phyloP scores from a whole-genome alignment of 306 rosid genomes.

The Begonia fuchsioides region DNA sequence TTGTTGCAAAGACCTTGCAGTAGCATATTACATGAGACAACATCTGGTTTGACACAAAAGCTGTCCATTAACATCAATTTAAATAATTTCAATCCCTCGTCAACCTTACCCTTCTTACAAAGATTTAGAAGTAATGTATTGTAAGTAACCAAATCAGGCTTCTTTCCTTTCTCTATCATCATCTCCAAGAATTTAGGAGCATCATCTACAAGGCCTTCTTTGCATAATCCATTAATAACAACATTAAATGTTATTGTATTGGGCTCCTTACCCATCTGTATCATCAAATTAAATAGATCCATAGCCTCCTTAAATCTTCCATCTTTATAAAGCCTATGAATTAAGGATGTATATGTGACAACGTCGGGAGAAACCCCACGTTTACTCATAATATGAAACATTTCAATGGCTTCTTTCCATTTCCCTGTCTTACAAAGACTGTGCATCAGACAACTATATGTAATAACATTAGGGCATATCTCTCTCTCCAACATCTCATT shows the following conservation, averaged over 20 bases:
- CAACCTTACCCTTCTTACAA: conserved; percentile 30
- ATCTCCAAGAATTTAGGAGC: conserved; percentile 34
- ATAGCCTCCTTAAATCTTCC: conserved; percentile 40
- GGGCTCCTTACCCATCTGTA: conserved; percentile 47
- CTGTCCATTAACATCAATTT: conserved; percentile 25
- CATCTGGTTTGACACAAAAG: conserved; percentile 36
- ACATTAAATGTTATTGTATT: conserved; percentile 45
- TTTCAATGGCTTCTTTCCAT: conserved; percentile 42
- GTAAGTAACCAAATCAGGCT: conserved; percentile 59
- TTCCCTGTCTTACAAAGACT: conserved; percentile 41
- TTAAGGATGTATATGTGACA: conserved; percentile 40
- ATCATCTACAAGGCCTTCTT: conserved; percentile 44
- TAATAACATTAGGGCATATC: conserved; percentile 45
- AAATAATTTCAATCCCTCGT: conserved; percentile 53
- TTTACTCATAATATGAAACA: conserved; percentile 46
- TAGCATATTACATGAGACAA: conserved; percentile 29
- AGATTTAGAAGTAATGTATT: conserved; percentile 50
- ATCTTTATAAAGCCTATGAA: conserved; percentile 62
- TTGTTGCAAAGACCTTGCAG: conserved; percentile 56
- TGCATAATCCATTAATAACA: conserved; percentile 61
- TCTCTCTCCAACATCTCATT: conserved; percentile 48
- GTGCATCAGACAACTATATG: conserved; percentile 52
- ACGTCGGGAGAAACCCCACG: conserved; percentile 42
- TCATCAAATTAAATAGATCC: conserved; percentile 45
- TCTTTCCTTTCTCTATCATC: conserved; percentile 53